Base-by-base conservation (phyloP, 1,284 basidiomycete genomes). In the Leccinum subrobustum region DNA sequence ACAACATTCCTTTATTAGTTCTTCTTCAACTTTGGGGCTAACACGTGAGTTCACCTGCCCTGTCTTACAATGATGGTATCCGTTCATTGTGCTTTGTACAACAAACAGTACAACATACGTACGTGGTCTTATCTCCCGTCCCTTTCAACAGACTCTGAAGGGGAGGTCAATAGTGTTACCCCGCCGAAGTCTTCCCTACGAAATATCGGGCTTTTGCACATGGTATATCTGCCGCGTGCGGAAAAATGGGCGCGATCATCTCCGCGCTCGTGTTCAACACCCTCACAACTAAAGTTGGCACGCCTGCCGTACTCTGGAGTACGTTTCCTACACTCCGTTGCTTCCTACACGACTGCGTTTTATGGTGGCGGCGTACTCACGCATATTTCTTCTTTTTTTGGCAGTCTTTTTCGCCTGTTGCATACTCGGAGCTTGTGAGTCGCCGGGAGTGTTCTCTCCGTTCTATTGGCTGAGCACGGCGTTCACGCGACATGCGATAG, bases 141-240 rank as follows among this genome's bases (percentile, higher is more conserved):
- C 23, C 18, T 16, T 1, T 25, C 20, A 47, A 37, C 4, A 3
- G 11, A 47, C 6, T 20, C 59, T 66, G 35, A 68, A 8, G 12
- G 6, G 6, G 6, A 52, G n/a, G 58, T 9, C 29, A 20, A n/a
- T 60, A 83, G 81, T 83, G 81, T 68, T 87, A 86, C 70, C 91
- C 92, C n/a, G 89, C 87, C 7, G 91, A 93, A 77, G 85, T 89
- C n/a, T 95, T 95, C 85, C 93, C 93, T 1, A 95, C 93, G 1
- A 82, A 89, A 35, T 93, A 88, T 78, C 81, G 87, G 57, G 89
- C 89, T 6, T 87, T 86, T 58, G 91, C 89, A 6, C 92, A 94
- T 74, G 92, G 93, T 61, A 82, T 92, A 60, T 89, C 86, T 1
- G 92, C 92, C 20, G 92, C 91, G 23, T 23, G 23, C 23, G 23